Evolutionary conservation across 805 yeast species (phyloP).

Genomic region (Spathaspora gorwiae): DNA sequence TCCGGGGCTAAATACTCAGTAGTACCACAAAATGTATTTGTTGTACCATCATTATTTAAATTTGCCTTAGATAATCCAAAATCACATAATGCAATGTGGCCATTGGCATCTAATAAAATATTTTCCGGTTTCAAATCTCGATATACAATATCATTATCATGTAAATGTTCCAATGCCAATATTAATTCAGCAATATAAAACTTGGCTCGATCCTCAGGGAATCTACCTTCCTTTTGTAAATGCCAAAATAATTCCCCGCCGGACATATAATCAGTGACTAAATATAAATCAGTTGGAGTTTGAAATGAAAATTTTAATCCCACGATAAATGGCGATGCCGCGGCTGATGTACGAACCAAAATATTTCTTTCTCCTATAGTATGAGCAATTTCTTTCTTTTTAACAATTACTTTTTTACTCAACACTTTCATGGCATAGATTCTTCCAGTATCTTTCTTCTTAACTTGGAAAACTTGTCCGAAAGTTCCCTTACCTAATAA

Average conservation of each 20-base stretch:
- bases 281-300: conserved; percentile 85
- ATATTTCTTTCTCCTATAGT: conserved; percentile 97
- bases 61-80: conserved; percentile 96
- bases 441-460: conserved; percentile 81
- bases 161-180: conserved; percentile 88
- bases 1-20: conserved; percentile 98
- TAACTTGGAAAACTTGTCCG: conserved; percentile 96
- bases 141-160: conserved; percentile 92
- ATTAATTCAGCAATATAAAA: conserved; percentile 96
- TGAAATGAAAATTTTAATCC: conserved; percentile 95
- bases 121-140: conserved; percentile 97
- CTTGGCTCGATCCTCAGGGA: conserved; percentile 88
- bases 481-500: conserved; percentile 94
- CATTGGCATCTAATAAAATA: conserved; percentile 90
- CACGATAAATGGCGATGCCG: conserved; percentile 88
- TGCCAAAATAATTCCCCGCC: conserved; percentile 98
- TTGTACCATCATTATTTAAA: conserved; percentile 76
- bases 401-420: conserved; percentile 90
- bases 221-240: conserved; percentile 93
- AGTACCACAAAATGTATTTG: conserved; percentile 97
- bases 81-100: conserved; percentile 95
- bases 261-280: conserved; percentile 96
- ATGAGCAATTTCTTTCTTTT: conserved; percentile 96
- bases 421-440: conserved; percentile 97
- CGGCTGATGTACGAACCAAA: conserved; percentile 84